These are phyloP conservation scores for Boletus albobrunnescens DNA, from an alignment of 1,284 basidiomycete genomes.

Conservation along the genomic window DNA sequence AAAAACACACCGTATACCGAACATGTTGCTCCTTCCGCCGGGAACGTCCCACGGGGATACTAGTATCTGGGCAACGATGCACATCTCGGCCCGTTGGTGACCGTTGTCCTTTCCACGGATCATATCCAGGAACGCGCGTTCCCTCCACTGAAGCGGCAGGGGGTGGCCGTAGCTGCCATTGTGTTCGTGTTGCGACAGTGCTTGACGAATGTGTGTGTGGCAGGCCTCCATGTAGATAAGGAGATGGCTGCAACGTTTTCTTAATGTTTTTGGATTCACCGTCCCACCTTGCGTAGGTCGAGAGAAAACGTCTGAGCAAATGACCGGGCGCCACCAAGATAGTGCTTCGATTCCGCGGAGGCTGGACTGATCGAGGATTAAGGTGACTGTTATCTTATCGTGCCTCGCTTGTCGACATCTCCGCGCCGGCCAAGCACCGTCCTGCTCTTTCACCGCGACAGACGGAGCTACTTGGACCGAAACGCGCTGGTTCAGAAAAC, in stretches of 20 bases:
- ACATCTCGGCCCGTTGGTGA: neutral
- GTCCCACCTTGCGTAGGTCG: neutral
- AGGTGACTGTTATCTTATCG: conserved; percentile 27
- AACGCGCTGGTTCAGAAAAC: conserved; percentile 10
- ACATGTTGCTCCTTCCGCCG: conserved; percentile 1
- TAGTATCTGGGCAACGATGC: neutral
- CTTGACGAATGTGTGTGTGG: neutral
- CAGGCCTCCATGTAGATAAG: conserved; percentile 6
- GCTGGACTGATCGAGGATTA: conserved; percentile 16
- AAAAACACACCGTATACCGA: neutral
- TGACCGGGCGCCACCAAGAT: conserved; percentile 3
- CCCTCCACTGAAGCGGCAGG: neutral
- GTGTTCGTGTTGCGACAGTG: conserved; percentile 1
- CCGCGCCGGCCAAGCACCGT: conserved; percentile 26
- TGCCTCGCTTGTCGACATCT: conserved; percentile 5
- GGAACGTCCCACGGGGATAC: neutral
- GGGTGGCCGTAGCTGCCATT: too few species aligned
- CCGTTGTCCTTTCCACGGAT: conserved; percentile 15
- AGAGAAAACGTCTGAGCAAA: conserved; percentile 6
- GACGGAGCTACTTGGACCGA: neutral
- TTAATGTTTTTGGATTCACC: neutral
- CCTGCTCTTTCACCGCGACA: neutral
- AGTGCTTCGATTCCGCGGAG: conserved; percentile 25
- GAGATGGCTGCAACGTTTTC: conserved; percentile 9
- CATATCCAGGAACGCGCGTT: conserved; percentile 11